A percentile compares a stretch with the other conserved stretches of the same genome.
These are phyloP conservation scores for Nicotiana otophora DNA, from an alignment of 257 asterid species.

Conservation along the genomic window DNA sequence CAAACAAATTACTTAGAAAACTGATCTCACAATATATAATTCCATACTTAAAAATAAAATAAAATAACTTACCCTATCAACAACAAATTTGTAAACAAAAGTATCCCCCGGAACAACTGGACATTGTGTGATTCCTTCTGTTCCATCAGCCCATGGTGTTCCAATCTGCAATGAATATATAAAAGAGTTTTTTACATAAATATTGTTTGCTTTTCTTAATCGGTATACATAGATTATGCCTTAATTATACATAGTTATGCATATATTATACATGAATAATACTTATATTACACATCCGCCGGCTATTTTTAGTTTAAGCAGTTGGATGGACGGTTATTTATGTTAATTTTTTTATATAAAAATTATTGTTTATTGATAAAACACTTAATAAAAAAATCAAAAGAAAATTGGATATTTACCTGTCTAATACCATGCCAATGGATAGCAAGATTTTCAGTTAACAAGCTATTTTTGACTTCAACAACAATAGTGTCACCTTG, in stretches of 20 bases:
- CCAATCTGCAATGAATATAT: constrained; percentile 42
- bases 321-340: too few relatives aligned
- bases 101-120: constrained; percentile 85
- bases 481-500: constrained; percentile 81
- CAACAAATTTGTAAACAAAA: constrained; percentile 64
- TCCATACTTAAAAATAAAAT: neutral
- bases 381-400: neutral
- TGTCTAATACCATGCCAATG: constrained; percentile 99
- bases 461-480: constrained; percentile 58
- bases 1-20: neutral
- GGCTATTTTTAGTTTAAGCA: too few relatives aligned
- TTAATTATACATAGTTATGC: too few relatives aligned
- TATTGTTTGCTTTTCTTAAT: too few relatives aligned
- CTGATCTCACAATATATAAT: neutral
- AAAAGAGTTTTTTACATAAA: neutral
- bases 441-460: constrained; percentile 74
- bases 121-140: constrained; percentile 93
- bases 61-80: constrained; percentile 59
- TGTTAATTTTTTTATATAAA: too few relatives aligned
- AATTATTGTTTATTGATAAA: too few relatives aligned
- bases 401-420: constrained; percentile 25
- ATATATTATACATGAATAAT: too few relatives aligned
- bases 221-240: too few relatives aligned
- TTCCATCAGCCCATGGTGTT: constrained; percentile 95
- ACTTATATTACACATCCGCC: too few relatives aligned